Base-by-base conservation (phyloP, 768 basidiomycete genomes). In the Naematelia aurantialba region DNA sequence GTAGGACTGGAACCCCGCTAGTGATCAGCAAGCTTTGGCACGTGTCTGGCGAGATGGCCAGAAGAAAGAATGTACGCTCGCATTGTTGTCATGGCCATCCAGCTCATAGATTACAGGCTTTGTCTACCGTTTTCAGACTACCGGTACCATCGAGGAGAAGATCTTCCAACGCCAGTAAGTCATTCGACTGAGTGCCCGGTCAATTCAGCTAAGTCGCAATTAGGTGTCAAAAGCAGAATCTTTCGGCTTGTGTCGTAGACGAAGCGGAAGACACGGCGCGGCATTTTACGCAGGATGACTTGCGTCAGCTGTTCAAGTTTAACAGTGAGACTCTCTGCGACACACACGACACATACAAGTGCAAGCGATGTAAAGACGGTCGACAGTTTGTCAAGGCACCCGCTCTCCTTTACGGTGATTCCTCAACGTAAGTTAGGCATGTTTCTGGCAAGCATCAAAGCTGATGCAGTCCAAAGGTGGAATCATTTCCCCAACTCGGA, bases 41-140 rank as follows among this genome's bases (percentile, higher is more conserved):
- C 91, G 94, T 75, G 94, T 99, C 8, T 99, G 94, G 94, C 89
- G 94, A 79, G 94, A 99, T 72, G 94, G 94, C 0, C 94, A 98
- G 77, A 99, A 96, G 85, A 98, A 98, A 84, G 93, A 96, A 79
- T 99, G 94, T 92, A 71, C 54, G 88, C 73, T 22, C 17, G 21
- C 11, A 10, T 10, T 17, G n/a, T n/a, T n/a, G n/a, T n/a, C n/a
- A n/a, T 27, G 13, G 3, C 25, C 56, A 21, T 19, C 12, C 8
- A 10, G 0, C 24, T 45, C 24, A 12, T 17, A 17, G 21, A 30
- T 26, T 21, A 2, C 51, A 94, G 91, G 91, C 71, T 99, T 99
- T 67, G 94, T 98, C 2, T 99, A 98, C 76, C 89, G 94, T 22
- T 99, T 98, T 78, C 93, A 97, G 65, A 88, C 90, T 3, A 91